Evolutionary conservation across 768 basidiomycete species (phyloP).

Genomic region (Agaricus sinodeliciosus): DNA sequence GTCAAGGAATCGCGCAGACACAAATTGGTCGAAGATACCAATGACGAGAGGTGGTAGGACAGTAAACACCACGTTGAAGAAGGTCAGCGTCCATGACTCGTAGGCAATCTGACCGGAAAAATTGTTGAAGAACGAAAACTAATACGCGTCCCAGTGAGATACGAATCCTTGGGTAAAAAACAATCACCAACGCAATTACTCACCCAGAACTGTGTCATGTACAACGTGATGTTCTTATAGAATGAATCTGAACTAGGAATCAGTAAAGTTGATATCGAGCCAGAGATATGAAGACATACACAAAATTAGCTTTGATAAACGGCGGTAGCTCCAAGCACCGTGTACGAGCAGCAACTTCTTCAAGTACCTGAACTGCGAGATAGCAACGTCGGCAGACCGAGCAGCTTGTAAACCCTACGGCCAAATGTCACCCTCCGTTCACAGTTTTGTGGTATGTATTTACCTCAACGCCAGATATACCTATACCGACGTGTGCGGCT

Average conservation of each 20-base stretch:
- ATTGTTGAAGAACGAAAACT: conserved; percentile 99
- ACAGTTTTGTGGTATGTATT: conserved; percentile 7
- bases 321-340: conserved; percentile 97
- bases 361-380: conserved; percentile 93
- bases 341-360: conserved; percentile 95
- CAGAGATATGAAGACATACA: conserved; percentile 47
- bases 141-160: not conserved
- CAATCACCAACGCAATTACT: conserved; percentile 8
- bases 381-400: conserved; percentile 93
- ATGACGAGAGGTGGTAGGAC: conserved; percentile 95
- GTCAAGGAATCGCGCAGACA: conserved; percentile 92
- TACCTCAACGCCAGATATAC: conserved; percentile 96
- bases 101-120: conserved; percentile 98
- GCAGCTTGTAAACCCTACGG: conserved; percentile 93
- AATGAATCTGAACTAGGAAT: conserved; percentile 66
- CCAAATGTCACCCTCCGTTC: not conserved
- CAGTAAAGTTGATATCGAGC: not conserved
- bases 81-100: conserved; percentile 97
- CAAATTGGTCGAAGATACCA: conserved; percentile 97
- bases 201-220: conserved; percentile 99
- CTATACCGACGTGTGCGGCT: conserved; percentile 95
- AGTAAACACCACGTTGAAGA: conserved; percentile 96
- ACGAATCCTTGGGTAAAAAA: not conserved
- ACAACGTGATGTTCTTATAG: conserved; percentile 97
- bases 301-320: conserved; percentile 90